Evolutionary conservation across 2,329 filamentous ascomycete genomes (phyloP).

Genomic region (Aspergillus novoparasiticus): DNA sequence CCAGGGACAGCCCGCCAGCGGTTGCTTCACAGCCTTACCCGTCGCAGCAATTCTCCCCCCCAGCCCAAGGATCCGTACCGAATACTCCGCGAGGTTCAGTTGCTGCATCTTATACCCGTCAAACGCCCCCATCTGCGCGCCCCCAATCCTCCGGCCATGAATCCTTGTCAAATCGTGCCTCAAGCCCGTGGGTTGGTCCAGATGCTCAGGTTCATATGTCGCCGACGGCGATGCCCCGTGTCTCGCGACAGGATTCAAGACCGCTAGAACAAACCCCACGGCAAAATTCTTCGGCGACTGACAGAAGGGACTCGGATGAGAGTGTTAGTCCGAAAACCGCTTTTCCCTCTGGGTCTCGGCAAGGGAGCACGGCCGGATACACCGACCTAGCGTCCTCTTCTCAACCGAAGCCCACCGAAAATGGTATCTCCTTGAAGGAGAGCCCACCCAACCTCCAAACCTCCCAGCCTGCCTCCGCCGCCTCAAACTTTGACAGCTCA

Average conservation of each 20-base stretch:
- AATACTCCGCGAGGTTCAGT: conserved; percentile 54
- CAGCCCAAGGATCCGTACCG: conserved; percentile 47
- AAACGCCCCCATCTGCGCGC: conserved; percentile 39
- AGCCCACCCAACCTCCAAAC: conserved; percentile 20
- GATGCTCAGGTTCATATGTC: conserved; percentile 35
- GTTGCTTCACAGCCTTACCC: conserved; percentile 32
- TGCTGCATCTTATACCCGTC: conserved; percentile 33
- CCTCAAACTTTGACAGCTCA: conserved; percentile 32
- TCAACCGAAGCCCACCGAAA: conserved; percentile 30
- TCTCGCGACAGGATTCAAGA: conserved; percentile 47
- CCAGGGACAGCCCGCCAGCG: conserved; percentile 40
- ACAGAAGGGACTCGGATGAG: conserved; percentile 69
- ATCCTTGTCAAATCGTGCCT: conserved; percentile 32
- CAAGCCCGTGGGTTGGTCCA: conserved; percentile 35
- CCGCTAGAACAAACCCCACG: conserved; percentile 31
- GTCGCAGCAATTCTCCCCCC: conserved; percentile 38
- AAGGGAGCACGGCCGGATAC: conserved; percentile 29
- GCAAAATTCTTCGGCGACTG: conserved; percentile 55
- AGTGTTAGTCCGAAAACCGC: conserved; percentile 78
- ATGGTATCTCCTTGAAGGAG: conserved; percentile 29
- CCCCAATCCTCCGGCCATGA: conserved; percentile 43
- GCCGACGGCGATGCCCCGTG: conserved; percentile 30
- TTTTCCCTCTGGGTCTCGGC: conserved; percentile 30
- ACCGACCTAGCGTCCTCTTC: conserved; percentile 29
- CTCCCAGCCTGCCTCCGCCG: conserved; percentile 16